These are phyloP conservation scores for Mycena maculata DNA, from an alignment of 768 basidiomycete species.

Conservation along the genomic window DNA sequence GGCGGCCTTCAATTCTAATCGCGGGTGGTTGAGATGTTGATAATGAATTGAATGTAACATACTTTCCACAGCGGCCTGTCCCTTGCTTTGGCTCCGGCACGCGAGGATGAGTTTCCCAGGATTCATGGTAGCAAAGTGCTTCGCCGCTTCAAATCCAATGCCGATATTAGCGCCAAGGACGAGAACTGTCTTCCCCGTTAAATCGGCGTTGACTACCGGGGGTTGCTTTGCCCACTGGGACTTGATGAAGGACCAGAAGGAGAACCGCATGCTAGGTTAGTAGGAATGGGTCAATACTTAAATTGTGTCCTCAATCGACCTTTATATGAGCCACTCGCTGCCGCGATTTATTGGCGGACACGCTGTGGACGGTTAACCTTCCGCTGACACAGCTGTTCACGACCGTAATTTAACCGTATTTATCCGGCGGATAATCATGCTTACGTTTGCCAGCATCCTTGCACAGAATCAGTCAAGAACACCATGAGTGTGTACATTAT, in stretches of 20 bases:
- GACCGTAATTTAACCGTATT: no score
- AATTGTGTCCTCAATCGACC: no score
- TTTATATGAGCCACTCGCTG: no score
- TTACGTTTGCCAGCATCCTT: no score
- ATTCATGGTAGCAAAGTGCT: not conserved
- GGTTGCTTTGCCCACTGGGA: not conserved
- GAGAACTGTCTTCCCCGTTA: conserved; percentile 34
- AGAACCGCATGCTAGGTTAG: not conserved
- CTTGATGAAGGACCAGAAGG: not conserved
- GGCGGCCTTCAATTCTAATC: conserved; percentile 8
- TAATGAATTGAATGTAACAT: conserved; percentile 1
- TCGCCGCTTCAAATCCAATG: conserved; percentile 29
- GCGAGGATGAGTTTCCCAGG: conserved; percentile 24
- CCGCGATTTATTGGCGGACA: no score
- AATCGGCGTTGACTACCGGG: conserved; percentile 6
- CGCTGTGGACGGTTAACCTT: no score
- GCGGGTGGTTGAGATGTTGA: no score
- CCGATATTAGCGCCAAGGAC: conserved; percentile 32
- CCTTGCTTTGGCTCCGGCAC: not conserved
- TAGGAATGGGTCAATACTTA: no score
- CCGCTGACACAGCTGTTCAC: no score
- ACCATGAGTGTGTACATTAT: no score
- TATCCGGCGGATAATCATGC: no score
- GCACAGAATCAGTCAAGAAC: no score
- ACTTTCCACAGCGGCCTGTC: conserved; percentile 22